A percentile compares a stretch with the other conserved stretches of the same genome.
These are phyloP conservation scores for Iberis pinnata DNA, from an alignment of 345 rosid species.

Conservation along the genomic window DNA sequence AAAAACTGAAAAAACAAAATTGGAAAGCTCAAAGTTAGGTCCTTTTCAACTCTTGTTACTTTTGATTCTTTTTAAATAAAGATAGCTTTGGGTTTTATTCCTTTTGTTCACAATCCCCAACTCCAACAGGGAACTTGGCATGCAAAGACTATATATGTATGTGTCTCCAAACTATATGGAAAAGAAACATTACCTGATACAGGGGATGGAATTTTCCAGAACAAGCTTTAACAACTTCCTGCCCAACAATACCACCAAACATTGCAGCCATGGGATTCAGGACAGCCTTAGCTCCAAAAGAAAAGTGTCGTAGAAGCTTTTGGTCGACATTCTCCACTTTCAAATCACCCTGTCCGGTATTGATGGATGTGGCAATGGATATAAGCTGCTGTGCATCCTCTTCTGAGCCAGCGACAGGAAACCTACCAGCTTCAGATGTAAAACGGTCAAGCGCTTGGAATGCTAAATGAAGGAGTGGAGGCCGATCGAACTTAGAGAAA, in stretches of 20 bases:
- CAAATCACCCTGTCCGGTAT: conserved; percentile 64
- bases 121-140: neutral
- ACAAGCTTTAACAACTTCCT: conserved; percentile 97
- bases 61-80: neutral
- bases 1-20: conserved; percentile 79
- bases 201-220: conserved; percentile 98
- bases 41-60: neutral
- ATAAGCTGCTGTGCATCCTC: conserved; percentile 81
- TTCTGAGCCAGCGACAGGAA: conserved; percentile 85
- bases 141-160: conserved; percentile 2
- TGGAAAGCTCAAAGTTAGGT: conserved; percentile 13
- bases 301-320: conserved; percentile 69
- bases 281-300: conserved; percentile 94
- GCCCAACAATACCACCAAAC: conserved; percentile 99
- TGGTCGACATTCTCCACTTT: conserved; percentile 68
- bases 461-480: conserved; percentile 86
- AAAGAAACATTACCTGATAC: conserved; percentile 53
- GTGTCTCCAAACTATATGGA: neutral
- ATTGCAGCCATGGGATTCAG: conserved; percentile 99
- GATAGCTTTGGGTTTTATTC: neutral
- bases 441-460: conserved; percentile 93
- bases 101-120: no score
- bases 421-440: conserved; percentile 53
- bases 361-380: conserved; percentile 49
- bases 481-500: conserved; percentile 85